Evolutionary conservation across 192 early-diverging fungal species (phyloP), one percentile per base, ranked within the genome.

Genomic region (Tieghemiomyces parasiticus): DNA sequence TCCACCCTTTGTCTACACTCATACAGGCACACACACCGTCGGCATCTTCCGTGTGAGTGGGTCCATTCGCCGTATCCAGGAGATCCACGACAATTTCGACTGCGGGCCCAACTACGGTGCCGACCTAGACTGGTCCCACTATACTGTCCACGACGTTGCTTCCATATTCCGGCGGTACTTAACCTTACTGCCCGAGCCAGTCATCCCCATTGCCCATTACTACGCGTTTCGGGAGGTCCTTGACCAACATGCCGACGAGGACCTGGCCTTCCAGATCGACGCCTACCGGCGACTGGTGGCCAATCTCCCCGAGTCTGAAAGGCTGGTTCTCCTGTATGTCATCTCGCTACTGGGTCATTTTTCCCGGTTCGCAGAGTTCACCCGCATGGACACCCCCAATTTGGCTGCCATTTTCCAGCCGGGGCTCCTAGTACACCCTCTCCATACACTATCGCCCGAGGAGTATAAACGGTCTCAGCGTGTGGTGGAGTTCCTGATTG

Each of bases 41-140:
- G 87, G 87, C 22, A 84, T 87, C 24, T 89, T 89, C 68, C 78
- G 87, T 14, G 70, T 87, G 20, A 81, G 78, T 42, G 87, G 85
- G 49, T 84, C 82, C 48, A 79, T 83, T 46, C 84, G 82, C 65
- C 78, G 87, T 25, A 80, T 87, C 46, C 74, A 82, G 59, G 66
- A 75, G 63, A 68, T 89, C 38, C 81, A 89, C 62, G 64, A 74
- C 33, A 67, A 74, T 35, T 89, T 89, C 66, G 83, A 87, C 68
- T 69, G 70, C 8, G 68, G 75, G 28, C 77, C 79, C 3, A 46
- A 44, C 42, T 89, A 86, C 59, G 87, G 87, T 1, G 74, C 79
- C 14, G 65, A 74, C 51, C 56, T 78, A 19, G 73, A 78, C 42
- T 87, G 83, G 83, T 52, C 69, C 38, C 76, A 75, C 25, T 89